These are phyloP conservation scores for Colletotrichum sidae DNA, from an alignment of 2,329 filamentous ascomycete genomes.

Conservation along the genomic window DNA sequence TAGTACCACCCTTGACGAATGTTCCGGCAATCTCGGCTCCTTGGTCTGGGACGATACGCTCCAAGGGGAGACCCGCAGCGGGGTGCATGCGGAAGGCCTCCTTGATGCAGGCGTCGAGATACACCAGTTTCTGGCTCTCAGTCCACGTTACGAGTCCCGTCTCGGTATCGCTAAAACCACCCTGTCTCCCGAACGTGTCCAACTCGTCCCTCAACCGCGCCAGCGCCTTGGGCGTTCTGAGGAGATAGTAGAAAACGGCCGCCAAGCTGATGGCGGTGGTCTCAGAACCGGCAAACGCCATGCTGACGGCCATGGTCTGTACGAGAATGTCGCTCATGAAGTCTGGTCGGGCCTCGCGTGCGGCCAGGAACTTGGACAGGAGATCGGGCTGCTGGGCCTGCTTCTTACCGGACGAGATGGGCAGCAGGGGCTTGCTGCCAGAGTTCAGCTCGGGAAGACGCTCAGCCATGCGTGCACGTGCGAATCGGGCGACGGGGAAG, in stretches of 20 bases:
- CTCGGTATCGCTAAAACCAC: slow-evolving; percentile 62
- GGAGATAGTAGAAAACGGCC: slow-evolving; percentile 79
- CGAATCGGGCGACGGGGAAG: slow-evolving; percentile 80
- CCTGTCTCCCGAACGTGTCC: slow-evolving; percentile 66
- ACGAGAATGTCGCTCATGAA: slow-evolving; percentile 79
- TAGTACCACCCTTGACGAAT: slow-evolving; percentile 75
- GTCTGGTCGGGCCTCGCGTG: slow-evolving; percentile 73
- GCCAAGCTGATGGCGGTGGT: slow-evolving; percentile 82
- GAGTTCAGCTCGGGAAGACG: slow-evolving; percentile 62
- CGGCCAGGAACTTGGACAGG: slow-evolving; percentile 78
- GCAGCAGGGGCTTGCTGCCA: slow-evolving; percentile 51
- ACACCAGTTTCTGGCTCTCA: slow-evolving; percentile 76
- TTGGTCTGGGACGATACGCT: slow-evolving; percentile 75
- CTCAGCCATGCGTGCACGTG: slow-evolving; percentile 74
- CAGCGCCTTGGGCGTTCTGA: slow-evolving; percentile 71
- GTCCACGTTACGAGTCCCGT: slow-evolving; percentile 75
- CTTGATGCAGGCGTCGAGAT: slow-evolving; percentile 82
- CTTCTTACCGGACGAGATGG: slow-evolving; percentile 49
- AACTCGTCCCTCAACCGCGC: slow-evolving; percentile 70
- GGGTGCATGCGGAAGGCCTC: slow-evolving; percentile 84
- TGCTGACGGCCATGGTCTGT: slow-evolving; percentile 77
- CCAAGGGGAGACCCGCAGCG: slow-evolving; percentile 77
- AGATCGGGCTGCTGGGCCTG: slow-evolving; percentile 65
- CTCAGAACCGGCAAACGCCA: slow-evolving; percentile 81
- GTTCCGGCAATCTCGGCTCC: slow-evolving; percentile 73